These are phyloP conservation scores for Pseudogymnoascus sp. DNA, from an alignment of 2,329 filamentous ascomycete species.

Conservation along the genomic window DNA sequence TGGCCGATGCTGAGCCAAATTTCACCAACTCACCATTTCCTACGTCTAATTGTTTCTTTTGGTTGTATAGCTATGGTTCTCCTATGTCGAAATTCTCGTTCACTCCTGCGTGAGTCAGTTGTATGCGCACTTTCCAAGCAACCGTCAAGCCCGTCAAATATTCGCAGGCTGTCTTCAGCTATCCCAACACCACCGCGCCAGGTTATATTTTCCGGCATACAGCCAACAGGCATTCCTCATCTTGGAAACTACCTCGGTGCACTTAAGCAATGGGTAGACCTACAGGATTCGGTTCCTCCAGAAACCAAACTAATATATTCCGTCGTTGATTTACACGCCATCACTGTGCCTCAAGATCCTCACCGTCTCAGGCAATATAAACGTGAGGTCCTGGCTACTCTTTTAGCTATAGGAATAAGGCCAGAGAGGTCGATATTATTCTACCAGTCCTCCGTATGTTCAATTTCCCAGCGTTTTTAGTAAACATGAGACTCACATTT, in stretches of 20 bases:
- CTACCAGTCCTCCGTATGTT: conserved; percentile 65
- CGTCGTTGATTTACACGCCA: conserved; percentile 87
- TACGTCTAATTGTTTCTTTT: background rate
- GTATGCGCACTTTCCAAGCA: conserved; percentile 1
- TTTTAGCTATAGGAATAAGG: conserved; percentile 78
- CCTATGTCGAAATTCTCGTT: background rate
- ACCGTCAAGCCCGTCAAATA: background rate
- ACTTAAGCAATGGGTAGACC: conserved; percentile 72
- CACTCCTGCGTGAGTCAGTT: background rate
- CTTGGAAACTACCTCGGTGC: conserved; percentile 94
- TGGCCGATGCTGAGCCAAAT: background rate
- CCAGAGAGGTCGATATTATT: conserved; percentile 73
- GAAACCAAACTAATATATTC: conserved; percentile 68
- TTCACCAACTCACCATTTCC: background rate
- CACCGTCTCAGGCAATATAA: conserved; percentile 55
- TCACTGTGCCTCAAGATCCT: conserved; percentile 68
- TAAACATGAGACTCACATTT: background rate
- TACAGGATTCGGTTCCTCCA: conserved; percentile 58
- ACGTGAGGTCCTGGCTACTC: conserved; percentile 67
- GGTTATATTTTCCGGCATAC: conserved; percentile 89
- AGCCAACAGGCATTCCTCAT: conserved; percentile 90
- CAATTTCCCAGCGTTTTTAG: background rate
- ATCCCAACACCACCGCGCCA: conserved; percentile 19
- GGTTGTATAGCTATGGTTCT: background rate
- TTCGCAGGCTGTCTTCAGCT: background rate